Evolutionary conservation across 495 filamentous ascomycete species (phyloP).

Genomic region (Aspergillus heteromorphus): DNA sequence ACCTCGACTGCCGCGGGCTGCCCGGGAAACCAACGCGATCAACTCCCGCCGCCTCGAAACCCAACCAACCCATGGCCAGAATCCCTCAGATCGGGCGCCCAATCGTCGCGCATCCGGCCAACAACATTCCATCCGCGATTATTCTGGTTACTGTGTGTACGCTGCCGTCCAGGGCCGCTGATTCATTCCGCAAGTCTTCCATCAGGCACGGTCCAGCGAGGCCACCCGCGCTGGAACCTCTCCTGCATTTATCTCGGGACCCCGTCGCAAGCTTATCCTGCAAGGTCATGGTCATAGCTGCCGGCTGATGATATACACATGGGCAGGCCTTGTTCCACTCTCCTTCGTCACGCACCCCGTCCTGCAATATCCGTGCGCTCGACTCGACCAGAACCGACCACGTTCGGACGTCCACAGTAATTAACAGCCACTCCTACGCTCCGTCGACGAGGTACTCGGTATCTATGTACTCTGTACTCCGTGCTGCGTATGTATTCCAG

Average conservation of each 20-base stretch:
- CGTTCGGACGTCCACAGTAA: background rate
- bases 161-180: background rate
- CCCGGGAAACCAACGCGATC: conserved; percentile 18
- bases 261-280: background rate
- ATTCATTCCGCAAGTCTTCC: background rate
- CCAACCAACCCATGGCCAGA: conserved; percentile 3
- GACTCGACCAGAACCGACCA: background rate
- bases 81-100: conserved; percentile 3
- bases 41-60: conserved; percentile 3
- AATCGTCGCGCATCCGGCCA: background rate
- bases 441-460: background rate
- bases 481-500: background rate
- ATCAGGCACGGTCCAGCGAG: background rate
- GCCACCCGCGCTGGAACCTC: background rate
- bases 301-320: conserved; percentile 1
- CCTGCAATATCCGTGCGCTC: background rate
- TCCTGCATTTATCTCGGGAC: background rate
- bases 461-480: no score
- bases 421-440: background rate
- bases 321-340: background rate
- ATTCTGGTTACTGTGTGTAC: background rate
- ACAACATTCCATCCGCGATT: background rate
- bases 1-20: conserved; percentile 9
- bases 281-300: conserved; percentile 1
- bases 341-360: background rate